These are phyloP conservation scores for Starmerella apicola DNA, from an alignment of 805 yeast genomes.

Conservation along the genomic window DNA sequence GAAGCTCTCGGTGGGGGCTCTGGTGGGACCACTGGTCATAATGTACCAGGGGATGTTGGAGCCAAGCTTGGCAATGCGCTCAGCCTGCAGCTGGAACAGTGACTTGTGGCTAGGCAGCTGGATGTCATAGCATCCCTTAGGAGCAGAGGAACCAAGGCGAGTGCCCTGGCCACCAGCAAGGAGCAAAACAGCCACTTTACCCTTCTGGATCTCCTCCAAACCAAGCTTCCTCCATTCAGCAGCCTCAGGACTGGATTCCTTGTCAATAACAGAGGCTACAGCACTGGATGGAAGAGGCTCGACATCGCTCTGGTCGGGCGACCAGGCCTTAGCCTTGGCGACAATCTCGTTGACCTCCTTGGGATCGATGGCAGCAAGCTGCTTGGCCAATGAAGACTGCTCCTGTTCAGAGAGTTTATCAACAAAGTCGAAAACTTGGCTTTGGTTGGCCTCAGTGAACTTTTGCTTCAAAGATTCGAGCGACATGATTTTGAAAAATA, in stretches of 20 bases:
- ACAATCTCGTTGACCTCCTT: slow-evolving; percentile 25
- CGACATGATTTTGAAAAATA: slow-evolving; percentile 2
- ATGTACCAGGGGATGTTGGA: slow-evolving; percentile 65
- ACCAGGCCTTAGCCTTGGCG: slow-evolving; percentile 13
- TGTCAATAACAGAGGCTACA: slow-evolving; percentile 25
- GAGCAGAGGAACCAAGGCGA: slow-evolving; percentile 74
- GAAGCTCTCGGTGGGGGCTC: slow-evolving; percentile 57
- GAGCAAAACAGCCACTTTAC: slow-evolving; percentile 75
- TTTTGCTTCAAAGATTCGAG: slow-evolving; percentile 14
- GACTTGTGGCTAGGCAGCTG: slow-evolving; percentile 74
- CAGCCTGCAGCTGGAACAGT: slow-evolving; percentile 87
- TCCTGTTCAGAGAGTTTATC: slow-evolving; percentile 24
- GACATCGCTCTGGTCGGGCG: slow-evolving; percentile 15
- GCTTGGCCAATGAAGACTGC: slow-evolving; percentile 23
- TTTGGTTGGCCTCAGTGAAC: slow-evolving; percentile 29
- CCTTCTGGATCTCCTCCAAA: slow-evolving; percentile 48
- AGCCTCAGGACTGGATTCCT: slow-evolving; percentile 22
- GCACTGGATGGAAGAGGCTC: slow-evolving; percentile 25
- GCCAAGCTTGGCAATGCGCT: slow-evolving; percentile 49
- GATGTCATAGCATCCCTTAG: slow-evolving; percentile 90
- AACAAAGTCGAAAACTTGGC: slow-evolving; percentile 31
- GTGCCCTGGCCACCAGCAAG: slow-evolving; percentile 99
- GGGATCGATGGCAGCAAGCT: slow-evolving; percentile 30
- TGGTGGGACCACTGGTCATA: slow-evolving; percentile 90
- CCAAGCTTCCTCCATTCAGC: slow-evolving; percentile 43